These are phyloP conservation scores for Alternaria arborescens DNA, from an alignment of 2,329 filamentous ascomycete genomes.

Conservation along the genomic window DNA sequence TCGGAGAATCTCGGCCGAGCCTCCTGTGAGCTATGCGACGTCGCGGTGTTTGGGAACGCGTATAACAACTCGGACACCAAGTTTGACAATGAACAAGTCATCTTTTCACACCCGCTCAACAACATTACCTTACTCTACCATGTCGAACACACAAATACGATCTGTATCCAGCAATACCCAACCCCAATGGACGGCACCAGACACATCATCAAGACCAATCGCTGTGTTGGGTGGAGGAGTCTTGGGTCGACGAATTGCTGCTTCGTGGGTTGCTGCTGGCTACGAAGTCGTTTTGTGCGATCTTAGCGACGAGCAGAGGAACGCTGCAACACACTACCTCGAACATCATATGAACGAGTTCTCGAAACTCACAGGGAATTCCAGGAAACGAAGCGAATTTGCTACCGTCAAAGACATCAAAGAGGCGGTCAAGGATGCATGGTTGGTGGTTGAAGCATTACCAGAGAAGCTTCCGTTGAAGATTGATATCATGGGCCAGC, in stretches of 20 bases:
- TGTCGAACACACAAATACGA: constrained; percentile 5
- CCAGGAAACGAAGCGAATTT: constrained; percentile 6
- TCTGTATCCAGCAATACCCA: constrained; percentile 1
- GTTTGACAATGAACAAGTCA: background rate
- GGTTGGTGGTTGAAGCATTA: constrained; percentile 64
- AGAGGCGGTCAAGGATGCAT: constrained; percentile 56
- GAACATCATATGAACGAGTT: constrained; percentile 14
- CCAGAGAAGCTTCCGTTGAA: constrained; percentile 62
- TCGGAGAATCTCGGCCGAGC: background rate
- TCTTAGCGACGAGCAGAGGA: constrained; percentile 17
- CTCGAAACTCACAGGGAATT: background rate
- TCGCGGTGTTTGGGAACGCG: background rate
- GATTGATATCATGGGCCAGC: constrained; percentile 57
- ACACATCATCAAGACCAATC: constrained; percentile 14
- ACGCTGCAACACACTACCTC: constrained; percentile 18
- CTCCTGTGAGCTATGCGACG: background rate
- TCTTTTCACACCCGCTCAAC: background rate
- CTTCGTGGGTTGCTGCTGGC: constrained; percentile 19
- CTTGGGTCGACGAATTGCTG: constrained; percentile 21
- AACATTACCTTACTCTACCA: background rate
- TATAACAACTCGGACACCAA: background rate
- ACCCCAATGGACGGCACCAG: constrained; percentile 14
- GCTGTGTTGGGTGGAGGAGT: constrained; percentile 23
- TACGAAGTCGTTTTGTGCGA: constrained; percentile 20
- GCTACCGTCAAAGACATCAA: constrained; percentile 48